A percentile compares a stretch with the other conserved stretches of the same genome.
These are phyloP conservation scores for Asterophora lycoperdoides DNA, from an alignment of 768 basidiomycete species.

Conservation along the genomic window DNA sequence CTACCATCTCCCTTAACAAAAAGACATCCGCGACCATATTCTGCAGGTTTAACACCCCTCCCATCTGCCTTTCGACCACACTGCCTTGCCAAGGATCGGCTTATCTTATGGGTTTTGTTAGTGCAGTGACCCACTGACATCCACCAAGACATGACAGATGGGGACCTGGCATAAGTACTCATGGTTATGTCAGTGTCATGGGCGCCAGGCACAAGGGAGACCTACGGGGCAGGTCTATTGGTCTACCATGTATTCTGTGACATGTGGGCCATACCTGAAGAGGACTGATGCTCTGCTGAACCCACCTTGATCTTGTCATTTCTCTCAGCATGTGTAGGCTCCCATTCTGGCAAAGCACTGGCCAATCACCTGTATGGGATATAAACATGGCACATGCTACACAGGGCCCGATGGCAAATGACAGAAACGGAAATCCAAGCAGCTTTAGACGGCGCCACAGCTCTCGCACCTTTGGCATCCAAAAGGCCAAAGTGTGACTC, in stretches of 20 bases:
- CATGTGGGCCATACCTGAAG: too few species aligned
- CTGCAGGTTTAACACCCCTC: too few species aligned
- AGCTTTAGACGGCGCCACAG: conserved; percentile 27
- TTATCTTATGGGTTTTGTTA: conserved; percentile 22
- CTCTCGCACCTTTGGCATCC: conserved; percentile 25
- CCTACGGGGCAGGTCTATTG: background rate
- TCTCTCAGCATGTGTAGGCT: conserved; percentile 11
- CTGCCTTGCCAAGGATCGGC: too few species aligned
- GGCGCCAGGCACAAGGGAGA: background rate
- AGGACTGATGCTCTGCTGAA: too few species aligned
- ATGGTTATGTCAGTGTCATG: background rate
- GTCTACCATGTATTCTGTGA: conserved; percentile 14
- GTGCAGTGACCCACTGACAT: conserved; percentile 12
- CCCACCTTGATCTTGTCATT: too few species aligned
- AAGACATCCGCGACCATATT: too few species aligned
- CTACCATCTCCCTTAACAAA: too few species aligned
- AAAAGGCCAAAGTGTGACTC: conserved; percentile 25
- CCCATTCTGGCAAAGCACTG: too few species aligned
- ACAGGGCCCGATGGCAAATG: conserved; percentile 7
- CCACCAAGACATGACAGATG: background rate
- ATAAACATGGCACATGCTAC: too few species aligned
- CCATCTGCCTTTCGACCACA: too few species aligned
- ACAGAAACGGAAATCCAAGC: too few species aligned
- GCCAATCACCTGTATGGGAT: too few species aligned
- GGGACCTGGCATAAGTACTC: background rate